These are phyloP conservation scores for Alternaria sp. DNA, from an alignment of 2,329 filamentous ascomycete genomes.

Conservation along the genomic window DNA sequence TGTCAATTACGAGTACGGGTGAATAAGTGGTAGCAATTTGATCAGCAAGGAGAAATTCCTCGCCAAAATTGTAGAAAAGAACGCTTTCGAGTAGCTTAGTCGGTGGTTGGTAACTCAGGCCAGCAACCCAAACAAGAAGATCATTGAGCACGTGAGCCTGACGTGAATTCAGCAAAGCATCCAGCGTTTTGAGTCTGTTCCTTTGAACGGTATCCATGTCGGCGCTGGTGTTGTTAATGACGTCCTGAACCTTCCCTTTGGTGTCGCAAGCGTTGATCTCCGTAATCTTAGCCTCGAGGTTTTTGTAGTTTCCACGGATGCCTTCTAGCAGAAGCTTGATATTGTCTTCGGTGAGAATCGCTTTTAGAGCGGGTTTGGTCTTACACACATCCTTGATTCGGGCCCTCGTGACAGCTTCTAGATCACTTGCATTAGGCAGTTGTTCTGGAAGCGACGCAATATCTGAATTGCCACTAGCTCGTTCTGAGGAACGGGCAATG, in stretches of 20 bases:
- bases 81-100: slow-evolving; percentile 22
- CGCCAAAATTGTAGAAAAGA: slow-evolving; percentile 13
- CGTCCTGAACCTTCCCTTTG: slow-evolving; percentile 18
- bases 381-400: slow-evolving; percentile 14
- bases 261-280: slow-evolving; percentile 28
- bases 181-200: slow-evolving; percentile 8
- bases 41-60: slow-evolving; percentile 14
- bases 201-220: slow-evolving; percentile 12
- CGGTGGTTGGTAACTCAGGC: background rate
- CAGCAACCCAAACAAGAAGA: slow-evolving; percentile 25
- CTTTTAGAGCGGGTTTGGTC: slow-evolving; percentile 20
- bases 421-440: slow-evolving; percentile 12
- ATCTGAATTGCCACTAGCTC: background rate
- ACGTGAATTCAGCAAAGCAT: slow-evolving; percentile 11
- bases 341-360: slow-evolving; percentile 18
- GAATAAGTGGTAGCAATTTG: slow-evolving; percentile 15
- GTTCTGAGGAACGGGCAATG: background rate
- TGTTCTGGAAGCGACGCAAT: background rate
- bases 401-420: slow-evolving; percentile 13
- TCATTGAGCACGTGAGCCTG: slow-evolving; percentile 21
- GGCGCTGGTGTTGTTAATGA: slow-evolving; percentile 19
- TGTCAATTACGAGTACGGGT: slow-evolving; percentile 10
- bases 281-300: slow-evolving; percentile 23
- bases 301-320: slow-evolving; percentile 19
- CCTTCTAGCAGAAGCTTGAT: slow-evolving; percentile 21